These are phyloP conservation scores for Penicillium flavigenum DNA, from an alignment of 495 filamentous ascomycete species.

Conservation along the genomic window DNA sequence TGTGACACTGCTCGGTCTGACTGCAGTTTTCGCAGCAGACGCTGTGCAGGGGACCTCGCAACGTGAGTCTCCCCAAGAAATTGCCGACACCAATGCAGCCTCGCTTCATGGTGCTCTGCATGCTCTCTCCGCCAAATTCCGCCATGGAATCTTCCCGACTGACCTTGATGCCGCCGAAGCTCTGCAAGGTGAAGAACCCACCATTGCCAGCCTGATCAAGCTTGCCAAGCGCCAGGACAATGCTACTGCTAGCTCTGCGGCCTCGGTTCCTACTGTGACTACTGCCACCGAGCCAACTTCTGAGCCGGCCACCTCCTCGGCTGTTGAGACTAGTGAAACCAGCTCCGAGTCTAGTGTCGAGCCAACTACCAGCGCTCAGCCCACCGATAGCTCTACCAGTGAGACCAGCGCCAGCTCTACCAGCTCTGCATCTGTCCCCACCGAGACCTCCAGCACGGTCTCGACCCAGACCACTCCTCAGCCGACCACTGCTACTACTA, in stretches of 20 bases:
- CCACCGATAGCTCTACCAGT: constrained; percentile 3
- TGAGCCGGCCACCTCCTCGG: constrained; percentile 5
- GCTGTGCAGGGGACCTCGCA: constrained; percentile 16
- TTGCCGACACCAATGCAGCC: constrained; percentile 40
- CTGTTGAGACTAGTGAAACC: constrained; percentile 4
- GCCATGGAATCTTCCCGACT: constrained; percentile 51
- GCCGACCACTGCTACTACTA: constrained; percentile 14
- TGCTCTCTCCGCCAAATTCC: constrained; percentile 47
- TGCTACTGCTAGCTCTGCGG: constrained; percentile 24
- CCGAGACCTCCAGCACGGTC: neutral
- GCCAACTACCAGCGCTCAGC: constrained; percentile 3
- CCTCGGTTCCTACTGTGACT: constrained; percentile 16
- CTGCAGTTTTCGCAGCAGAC: constrained; percentile 25
- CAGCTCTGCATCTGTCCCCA: constrained; percentile 12
- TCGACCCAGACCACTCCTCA: constrained; percentile 19
- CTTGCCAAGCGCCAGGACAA: constrained; percentile 45
- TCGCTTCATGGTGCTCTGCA: constrained; percentile 52
- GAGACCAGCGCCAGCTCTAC: constrained; percentile 7
- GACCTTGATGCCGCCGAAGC: constrained; percentile 49
- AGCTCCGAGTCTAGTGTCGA: constrained; percentile 8
- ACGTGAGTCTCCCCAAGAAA: constrained; percentile 40
- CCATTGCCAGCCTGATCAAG: constrained; percentile 43
- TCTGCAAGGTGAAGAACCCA: constrained; percentile 46
- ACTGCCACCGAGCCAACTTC: constrained; percentile 16
- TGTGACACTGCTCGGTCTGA: constrained; percentile 21